These are phyloP conservation scores for Neonectria magnoliae DNA, from an alignment of 2,329 filamentous ascomycete genomes.

Conservation along the genomic window DNA sequence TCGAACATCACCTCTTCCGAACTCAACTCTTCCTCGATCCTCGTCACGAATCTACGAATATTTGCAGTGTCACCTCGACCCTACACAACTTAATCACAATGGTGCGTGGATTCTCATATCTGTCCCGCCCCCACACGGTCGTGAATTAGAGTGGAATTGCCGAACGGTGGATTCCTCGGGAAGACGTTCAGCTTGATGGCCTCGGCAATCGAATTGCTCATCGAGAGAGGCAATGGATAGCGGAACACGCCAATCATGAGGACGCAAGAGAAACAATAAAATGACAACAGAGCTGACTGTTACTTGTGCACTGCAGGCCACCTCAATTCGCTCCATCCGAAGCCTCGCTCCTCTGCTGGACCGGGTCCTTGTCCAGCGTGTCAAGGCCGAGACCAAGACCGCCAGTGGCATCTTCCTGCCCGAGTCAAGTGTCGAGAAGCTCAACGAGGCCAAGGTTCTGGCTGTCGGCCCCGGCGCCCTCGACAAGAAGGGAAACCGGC, in stretches of 20 bases:
- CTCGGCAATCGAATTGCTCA: constrained; percentile 35
- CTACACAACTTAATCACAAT: constrained; percentile 40
- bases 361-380: constrained; percentile 96
- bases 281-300: constrained; percentile 14
- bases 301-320: constrained; percentile 57
- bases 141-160: constrained; percentile 1
- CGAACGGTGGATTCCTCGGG: constrained; percentile 10
- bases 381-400: constrained; percentile 97
- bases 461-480: constrained; percentile 91
- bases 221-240: background rate
- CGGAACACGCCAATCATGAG: constrained; percentile 6
- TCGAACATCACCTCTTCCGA: constrained; percentile 34
- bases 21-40: constrained; percentile 26
- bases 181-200: constrained; percentile 25
- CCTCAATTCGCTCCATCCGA: constrained; percentile 93
- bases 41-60: constrained; percentile 35
- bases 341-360: constrained; percentile 94
- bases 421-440: constrained; percentile 95
- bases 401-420: constrained; percentile 97
- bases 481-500: constrained; percentile 88
- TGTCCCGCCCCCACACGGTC: background rate
- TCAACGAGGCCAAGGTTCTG: constrained; percentile 96
- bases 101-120: constrained; percentile 36
- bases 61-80: constrained; percentile 18
- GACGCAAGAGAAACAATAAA: background rate